Base-by-base conservation (phyloP, 1,284 basidiomycete genomes). In the Schizophyllum commune region DNA sequence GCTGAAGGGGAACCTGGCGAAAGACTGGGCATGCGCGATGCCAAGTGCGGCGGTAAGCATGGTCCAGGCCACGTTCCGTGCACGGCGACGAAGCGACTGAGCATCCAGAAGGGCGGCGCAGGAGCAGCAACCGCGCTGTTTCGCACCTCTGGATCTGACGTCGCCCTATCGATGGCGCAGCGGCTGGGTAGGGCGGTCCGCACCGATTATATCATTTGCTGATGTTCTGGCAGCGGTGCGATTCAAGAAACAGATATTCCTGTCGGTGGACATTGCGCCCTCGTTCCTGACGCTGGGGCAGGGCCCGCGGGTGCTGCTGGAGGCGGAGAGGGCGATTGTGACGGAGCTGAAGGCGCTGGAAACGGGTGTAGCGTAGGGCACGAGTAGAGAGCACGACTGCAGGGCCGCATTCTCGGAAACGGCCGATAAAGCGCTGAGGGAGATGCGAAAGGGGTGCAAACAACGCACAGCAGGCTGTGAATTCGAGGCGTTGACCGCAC, bases 131-230 rank as follows among this genome's bases (percentile, higher is more conserved):
- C 88, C 32, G 78, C 84, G 55, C 72, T 94, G 60, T 90, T 85
- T 74, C 82, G 88, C 60, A 79, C 85, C 32, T 79, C 82, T 27
- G 76, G 78, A 58, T 83, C 83, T 39, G 91, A 92, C 69, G 75
- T 82, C 32, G 84, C 90, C 53, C 73, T 86, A 62, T 76, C 85
- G 52, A 91, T 93, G 85, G 83, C 89, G 56, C 86, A 86, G 73
- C 82, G 91, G 65, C 78, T 94, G 69, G 90, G 91, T 92, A 75
- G 78, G 80, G 74, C 33, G 22, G 56, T 32, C 20, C 61, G 61
- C 39, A 60, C 53, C 15, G 54, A 0, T 27, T 15, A 33, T 51
- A 39, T 34, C 47, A 61, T 55, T 52, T 51, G 57, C 60, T 61
- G 60, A 55, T 55, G 27, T 55, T 55, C 15, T 52, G 34, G 22